These are phyloP conservation scores for Globisporangium paroecandrum DNA, from an alignment of 352 stramenopile species.

Conservation along the genomic window DNA sequence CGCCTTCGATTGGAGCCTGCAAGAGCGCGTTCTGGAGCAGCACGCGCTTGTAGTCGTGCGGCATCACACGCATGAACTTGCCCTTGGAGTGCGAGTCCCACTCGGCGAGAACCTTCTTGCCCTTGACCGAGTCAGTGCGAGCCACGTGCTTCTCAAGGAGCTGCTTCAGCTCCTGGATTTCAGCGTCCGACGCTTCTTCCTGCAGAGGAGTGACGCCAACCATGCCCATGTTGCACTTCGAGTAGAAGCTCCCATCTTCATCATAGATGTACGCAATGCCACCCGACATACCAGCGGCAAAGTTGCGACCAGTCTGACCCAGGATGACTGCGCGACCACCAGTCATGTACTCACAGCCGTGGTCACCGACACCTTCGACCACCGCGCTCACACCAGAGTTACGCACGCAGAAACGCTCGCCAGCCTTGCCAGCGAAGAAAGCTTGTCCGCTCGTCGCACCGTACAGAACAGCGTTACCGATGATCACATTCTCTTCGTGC, in stretches of 20 bases:
- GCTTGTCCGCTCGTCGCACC: slow-evolving; percentile 91
- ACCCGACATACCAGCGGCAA: slow-evolving; percentile 95
- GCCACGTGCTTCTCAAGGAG: slow-evolving; percentile 88
- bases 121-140: slow-evolving; percentile 87
- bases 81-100: slow-evolving; percentile 67
- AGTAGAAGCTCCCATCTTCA: slow-evolving; percentile 88
- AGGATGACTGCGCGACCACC: slow-evolving; percentile 92
- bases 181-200: slow-evolving; percentile 64
- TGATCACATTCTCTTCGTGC: slow-evolving; percentile 87
- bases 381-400: slow-evolving; percentile 96
- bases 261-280: slow-evolving; percentile 97
- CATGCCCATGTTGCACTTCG: slow-evolving; percentile 96
- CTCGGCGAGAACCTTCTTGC: slow-evolving; percentile 86
- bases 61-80: slow-evolving; percentile 67
- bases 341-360: slow-evolving; percentile 99
- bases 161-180: slow-evolving; percentile 79
- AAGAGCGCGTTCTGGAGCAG: slow-evolving; percentile 41
- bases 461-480: slow-evolving; percentile 96
- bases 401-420: slow-evolving; percentile 95
- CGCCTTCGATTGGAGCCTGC: slow-evolving; percentile 12
- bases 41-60: slow-evolving; percentile 63
- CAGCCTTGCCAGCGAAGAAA: slow-evolving; percentile 95
- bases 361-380: slow-evolving; percentile 95
- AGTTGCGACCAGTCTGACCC: slow-evolving; percentile 93
- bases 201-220: slow-evolving; percentile 68